A percentile compares a stretch with the other conserved stretches of the same genome.
Conservation (phyloP, 345 rosid species). For the Hibiscus syriacus region DNA sequence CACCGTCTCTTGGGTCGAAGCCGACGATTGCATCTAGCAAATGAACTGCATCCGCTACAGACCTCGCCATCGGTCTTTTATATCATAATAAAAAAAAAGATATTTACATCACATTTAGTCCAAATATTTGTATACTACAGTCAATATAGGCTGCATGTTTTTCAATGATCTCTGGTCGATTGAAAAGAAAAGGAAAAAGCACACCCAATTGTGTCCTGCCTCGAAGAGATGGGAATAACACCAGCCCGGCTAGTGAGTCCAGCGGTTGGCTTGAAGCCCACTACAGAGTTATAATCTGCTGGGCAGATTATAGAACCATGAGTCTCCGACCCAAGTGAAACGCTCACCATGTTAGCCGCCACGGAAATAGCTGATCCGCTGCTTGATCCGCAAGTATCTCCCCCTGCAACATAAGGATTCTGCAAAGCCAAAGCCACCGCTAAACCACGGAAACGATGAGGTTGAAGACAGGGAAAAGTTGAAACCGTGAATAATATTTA, state of each 20-base stretch:
- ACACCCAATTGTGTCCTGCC: slow-evolving; percentile 58
- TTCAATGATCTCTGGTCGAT: no score
- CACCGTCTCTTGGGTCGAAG: slow-evolving; percentile 31
- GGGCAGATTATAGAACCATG: slow-evolving; percentile 64
- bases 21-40: slow-evolving; percentile 57
- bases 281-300: slow-evolving; percentile 40
- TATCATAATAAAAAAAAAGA: not conserved
- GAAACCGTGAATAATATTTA: slow-evolving; percentile 13
- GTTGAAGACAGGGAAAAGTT: not conserved
- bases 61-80: slow-evolving; percentile 43
- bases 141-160: no score
- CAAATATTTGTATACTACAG: not conserved
- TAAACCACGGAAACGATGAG: not conserved
- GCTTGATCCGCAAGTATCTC: slow-evolving; percentile 60
- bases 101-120: not conserved
- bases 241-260: slow-evolving; percentile 75
- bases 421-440: slow-evolving; percentile 15
- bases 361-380: slow-evolving; percentile 71
- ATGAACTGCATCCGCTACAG: slow-evolving; percentile 48
- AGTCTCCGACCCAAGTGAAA: slow-evolving; percentile 65
- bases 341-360: slow-evolving; percentile 58
- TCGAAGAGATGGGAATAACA: slow-evolving; percentile 45
- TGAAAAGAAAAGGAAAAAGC: no score
- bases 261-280: slow-evolving; percentile 63
- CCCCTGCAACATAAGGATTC: slow-evolving; percentile 61